Conservation (phyloP, 768 basidiomycete species). For the Glaciozyma antarctica region DNA sequence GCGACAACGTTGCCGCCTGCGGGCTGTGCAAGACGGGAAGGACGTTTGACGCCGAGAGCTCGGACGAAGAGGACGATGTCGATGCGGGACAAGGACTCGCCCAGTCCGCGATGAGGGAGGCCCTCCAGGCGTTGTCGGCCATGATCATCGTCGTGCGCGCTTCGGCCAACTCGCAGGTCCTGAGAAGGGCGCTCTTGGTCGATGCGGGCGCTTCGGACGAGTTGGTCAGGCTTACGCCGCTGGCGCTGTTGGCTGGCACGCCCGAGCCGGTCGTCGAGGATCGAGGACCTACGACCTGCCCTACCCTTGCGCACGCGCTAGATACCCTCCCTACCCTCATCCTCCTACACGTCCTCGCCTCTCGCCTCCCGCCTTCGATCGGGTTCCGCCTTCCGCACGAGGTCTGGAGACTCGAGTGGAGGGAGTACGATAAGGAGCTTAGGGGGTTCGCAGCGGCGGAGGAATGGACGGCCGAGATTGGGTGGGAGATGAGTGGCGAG, state of each 20-base stretch:
- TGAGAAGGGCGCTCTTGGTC: slow-evolving; percentile 16
- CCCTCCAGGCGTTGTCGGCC: slow-evolving; percentile 31
- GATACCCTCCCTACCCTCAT: slow-evolving; percentile 31
- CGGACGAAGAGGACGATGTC: slow-evolving; percentile 28
- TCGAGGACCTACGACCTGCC: slow-evolving; percentile 23
- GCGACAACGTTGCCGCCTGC: slow-evolving; percentile 15
- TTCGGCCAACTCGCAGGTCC: slow-evolving; percentile 3
- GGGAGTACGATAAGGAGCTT: slow-evolving; percentile 31
- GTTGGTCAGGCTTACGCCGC: slow-evolving; percentile 13
- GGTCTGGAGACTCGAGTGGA: slow-evolving; percentile 31
- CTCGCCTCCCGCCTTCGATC: slow-evolving; percentile 27
- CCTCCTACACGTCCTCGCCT: slow-evolving; percentile 33
- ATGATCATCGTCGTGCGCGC: slow-evolving; percentile 32
- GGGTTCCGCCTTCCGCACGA: slow-evolving; percentile 31
- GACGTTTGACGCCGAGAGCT: slow-evolving; percentile 30
- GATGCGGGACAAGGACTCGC: slow-evolving; percentile 15
- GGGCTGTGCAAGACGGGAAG: slow-evolving; percentile 28
- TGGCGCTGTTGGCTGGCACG: slow-evolving; percentile 16
- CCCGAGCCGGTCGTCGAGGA: neutral
- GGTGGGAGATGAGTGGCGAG: slow-evolving; percentile 32
- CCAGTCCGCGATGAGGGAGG: slow-evolving; percentile 35
- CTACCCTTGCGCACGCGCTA: slow-evolving; percentile 29
- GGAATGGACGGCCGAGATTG: slow-evolving; percentile 33
- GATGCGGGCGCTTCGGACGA: neutral
- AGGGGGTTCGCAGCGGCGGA: slow-evolving; percentile 33